These are phyloP conservation scores for Rhizoclosmatium sp. DNA, from an alignment of 192 early-diverging fungal genomes.

Conservation along the genomic window DNA sequence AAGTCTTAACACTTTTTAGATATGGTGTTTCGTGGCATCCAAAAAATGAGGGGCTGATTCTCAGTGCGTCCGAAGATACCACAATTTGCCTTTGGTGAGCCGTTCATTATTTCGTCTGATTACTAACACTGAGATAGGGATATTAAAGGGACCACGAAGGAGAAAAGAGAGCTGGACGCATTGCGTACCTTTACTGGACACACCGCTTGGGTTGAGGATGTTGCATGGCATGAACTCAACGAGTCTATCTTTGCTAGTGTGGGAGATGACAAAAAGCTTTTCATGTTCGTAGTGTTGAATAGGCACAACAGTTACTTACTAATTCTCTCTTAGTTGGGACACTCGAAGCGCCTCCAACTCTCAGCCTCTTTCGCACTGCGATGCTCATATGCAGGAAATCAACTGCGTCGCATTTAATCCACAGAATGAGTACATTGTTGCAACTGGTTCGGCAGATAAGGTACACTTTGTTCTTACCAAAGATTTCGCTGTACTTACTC, in stretches of 20 bases:
- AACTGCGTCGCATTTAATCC: slow-evolving; percentile 97
- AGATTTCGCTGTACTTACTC: slow-evolving; percentile 10
- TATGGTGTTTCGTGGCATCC: slow-evolving; percentile 96
- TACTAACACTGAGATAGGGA: slow-evolving; percentile 62
- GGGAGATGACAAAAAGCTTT: slow-evolving; percentile 91
- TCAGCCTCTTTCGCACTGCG: slow-evolving; percentile 73
- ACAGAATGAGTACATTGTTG: slow-evolving; percentile 85
- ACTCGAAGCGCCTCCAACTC: slow-evolving; percentile 71
- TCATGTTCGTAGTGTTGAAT: slow-evolving; percentile 64
- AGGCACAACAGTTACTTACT: neutral
- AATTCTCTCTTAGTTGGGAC: slow-evolving; percentile 80
- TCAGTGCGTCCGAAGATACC: slow-evolving; percentile 92
- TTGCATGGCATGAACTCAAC: slow-evolving; percentile 89
- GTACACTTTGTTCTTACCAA: slow-evolving; percentile 45
- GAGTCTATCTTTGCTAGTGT: slow-evolving; percentile 94
- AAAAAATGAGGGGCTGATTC: slow-evolving; percentile 75
- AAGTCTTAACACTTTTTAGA: slow-evolving; percentile 45
- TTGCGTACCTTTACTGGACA: slow-evolving; percentile 83
- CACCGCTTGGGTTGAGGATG: slow-evolving; percentile 94
- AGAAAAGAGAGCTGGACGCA: slow-evolving; percentile 79
- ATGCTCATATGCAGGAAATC: slow-evolving; percentile 90
- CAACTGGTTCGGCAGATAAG: slow-evolving; percentile 94
- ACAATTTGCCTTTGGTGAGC: slow-evolving; percentile 84
- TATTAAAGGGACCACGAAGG: slow-evolving; percentile 79
- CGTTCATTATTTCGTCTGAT: neutral